Conservation (phyloP, 2,329 filamentous ascomycete species). For the Akanthomyces uredinophilus region DNA sequence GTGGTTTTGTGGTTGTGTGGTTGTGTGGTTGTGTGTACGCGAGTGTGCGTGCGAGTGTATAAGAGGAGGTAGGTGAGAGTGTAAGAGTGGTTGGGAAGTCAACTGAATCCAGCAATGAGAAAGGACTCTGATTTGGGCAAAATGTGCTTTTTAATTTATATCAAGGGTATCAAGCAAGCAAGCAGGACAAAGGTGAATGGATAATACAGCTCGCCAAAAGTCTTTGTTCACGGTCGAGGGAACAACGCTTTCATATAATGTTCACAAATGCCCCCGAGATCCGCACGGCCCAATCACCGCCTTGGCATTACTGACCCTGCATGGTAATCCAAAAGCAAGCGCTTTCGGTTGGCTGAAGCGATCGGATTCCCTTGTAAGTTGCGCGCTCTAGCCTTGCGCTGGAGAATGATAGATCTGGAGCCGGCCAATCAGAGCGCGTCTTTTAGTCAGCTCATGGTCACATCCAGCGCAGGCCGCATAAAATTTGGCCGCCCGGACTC, state of each 20-base stretch:
- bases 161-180: background rate
- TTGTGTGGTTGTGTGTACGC: background rate
- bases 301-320: slow-evolving; percentile 4
- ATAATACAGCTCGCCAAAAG: background rate
- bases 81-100: background rate
- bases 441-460: slow-evolving; percentile 27
- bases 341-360: slow-evolving; percentile 12
- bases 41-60: background rate
- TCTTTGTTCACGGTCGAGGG: background rate
- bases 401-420: background rate
- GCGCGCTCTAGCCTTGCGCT: background rate
- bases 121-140: background rate
- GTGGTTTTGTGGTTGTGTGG: no score
- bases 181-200: background rate
- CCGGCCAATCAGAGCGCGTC: slow-evolving; percentile 25
- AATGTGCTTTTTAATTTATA: background rate
- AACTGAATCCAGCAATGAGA: background rate
- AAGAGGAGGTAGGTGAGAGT: background rate
- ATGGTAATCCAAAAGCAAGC: slow-evolving; percentile 6
- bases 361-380: slow-evolving; percentile 1
- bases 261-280: background rate
- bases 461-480: background rate
- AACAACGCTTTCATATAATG: slow-evolving; percentile 8
- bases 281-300: slow-evolving; percentile 6
- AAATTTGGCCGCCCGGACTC: background rate